Conservation (phyloP, 2,329 filamentous ascomycete species). For the Xylaria sp. region DNA sequence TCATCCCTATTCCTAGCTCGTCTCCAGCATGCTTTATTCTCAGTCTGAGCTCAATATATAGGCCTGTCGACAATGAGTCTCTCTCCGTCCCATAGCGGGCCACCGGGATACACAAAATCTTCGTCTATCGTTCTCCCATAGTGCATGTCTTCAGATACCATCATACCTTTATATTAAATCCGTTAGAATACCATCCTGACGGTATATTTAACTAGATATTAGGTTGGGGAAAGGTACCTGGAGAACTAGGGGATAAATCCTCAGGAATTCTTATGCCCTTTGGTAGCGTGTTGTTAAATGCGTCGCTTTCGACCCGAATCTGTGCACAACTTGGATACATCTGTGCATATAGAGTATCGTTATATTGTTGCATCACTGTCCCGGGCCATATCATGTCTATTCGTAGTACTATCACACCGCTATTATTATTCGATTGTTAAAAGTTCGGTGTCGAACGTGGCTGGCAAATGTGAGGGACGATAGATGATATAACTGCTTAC, state of each 20-base stretch:
- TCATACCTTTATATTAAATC: neutral
- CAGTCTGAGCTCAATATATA: neutral
- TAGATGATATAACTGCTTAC: no score
- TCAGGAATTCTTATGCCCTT: conserved; percentile 6
- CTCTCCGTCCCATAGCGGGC: conserved; percentile 4
- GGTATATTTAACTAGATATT: neutral
- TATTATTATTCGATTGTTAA: no score
- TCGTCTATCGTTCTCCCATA: neutral
- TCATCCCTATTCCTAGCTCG: no score
- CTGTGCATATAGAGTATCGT: conserved; percentile 7
- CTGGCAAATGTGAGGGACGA: no score
- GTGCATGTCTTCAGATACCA: neutral
- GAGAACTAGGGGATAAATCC: neutral
- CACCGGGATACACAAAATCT: neutral
- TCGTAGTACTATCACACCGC: neutral
- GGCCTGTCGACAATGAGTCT: neutral
- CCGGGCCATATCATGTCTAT: conserved; percentile 13
- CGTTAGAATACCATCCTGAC: neutral
- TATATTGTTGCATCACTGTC: neutral
- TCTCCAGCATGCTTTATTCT: no score
- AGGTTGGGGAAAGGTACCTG: neutral
- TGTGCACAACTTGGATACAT: no score
- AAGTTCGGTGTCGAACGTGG: no score
- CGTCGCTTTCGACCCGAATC: neutral
- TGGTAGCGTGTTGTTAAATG: neutral